phyloP scores from a whole-genome alignment of 495 filamentous ascomycete species.

The Poronia punctata region DNA sequence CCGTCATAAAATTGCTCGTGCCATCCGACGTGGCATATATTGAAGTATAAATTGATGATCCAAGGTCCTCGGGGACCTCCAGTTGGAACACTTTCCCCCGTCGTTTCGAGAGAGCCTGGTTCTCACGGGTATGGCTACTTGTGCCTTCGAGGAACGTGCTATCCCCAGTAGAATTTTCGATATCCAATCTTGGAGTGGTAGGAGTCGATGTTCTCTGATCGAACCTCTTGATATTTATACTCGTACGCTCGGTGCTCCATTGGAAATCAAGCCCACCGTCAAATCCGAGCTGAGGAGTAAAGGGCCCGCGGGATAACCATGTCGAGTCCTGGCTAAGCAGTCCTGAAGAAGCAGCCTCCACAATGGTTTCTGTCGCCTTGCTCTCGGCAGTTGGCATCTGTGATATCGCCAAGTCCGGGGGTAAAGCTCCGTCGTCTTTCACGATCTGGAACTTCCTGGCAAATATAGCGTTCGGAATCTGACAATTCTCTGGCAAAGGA shows the following conservation, averaged over 20 bases:
- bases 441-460: constrained; percentile 27
- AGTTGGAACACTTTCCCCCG: constrained; percentile 15
- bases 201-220: constrained; percentile 8
- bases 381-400: constrained; percentile 28
- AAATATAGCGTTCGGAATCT: constrained; percentile 26
- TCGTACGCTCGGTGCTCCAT: constrained; percentile 20
- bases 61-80: not conserved
- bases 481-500: constrained; percentile 16
- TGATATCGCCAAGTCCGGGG: constrained; percentile 11
- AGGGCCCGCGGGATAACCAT: constrained; percentile 25
- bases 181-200: not conserved
- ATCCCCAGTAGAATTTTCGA: not conserved
- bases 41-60: not conserved
- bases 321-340: constrained; percentile 14
- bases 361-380: constrained; percentile 31
- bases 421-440: constrained; percentile 19
- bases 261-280: constrained; percentile 26
- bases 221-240: constrained; percentile 10
- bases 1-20: too few relatives aligned
- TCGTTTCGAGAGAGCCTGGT: constrained; percentile 14
- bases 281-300: constrained; percentile 27
- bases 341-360: constrained; percentile 34
- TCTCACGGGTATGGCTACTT: not conserved
- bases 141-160: not conserved
- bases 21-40: not conserved